Base-by-base conservation (phyloP, 768 basidiomycete species). In the Cystobasidium onofrii region DNA sequence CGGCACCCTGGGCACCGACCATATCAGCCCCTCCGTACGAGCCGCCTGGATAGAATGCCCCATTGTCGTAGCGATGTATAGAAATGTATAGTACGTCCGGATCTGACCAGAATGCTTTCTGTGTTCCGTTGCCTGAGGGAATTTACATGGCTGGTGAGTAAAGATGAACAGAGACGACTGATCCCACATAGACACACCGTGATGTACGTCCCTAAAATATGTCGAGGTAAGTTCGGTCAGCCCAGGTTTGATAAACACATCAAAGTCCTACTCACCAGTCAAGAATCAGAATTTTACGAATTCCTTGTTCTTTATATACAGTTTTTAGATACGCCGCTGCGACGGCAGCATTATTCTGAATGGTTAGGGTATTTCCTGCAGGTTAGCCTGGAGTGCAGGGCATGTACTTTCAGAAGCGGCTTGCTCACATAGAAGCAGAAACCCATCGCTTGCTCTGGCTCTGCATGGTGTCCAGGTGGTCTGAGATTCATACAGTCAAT, bases 121-220 rank as follows among this genome's bases (percentile, higher is more conserved):
- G 96, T 0, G 96, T 99, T 17, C 96, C 96, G 79, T 99, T 99
- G 0, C 96, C 93, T 94, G 50, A 10, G 50, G 76, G 31, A 27
- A 60, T 20, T n/a, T n/a, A n/a, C n/a, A n/a, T n/a, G n/a, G n/a
- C n/a, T n/a, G n/a, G n/a, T n/a, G n/a, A n/a, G n/a, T n/a, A n/a
- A n/a, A n/a, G n/a, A n/a, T n/a, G n/a, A n/a, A n/a, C n/a, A n/a
- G n/a, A n/a, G n/a, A n/a, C n/a, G n/a, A n/a, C n/a, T n/a, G n/a
- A n/a, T n/a, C n/a, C n/a, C n/a, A n/a, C n/a, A n/a, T n/a, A n/a
- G n/a, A n/a, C n/a, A n/a, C 76, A 91, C 91, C 94, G 79, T 96
- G 93, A 80, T 96, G 94, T 0, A 96, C 91, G 80, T 96, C 93
- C 93, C 92, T 95, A n/a, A n/a, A n/a, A n/a, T n/a, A n/a, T n/a